phyloP scores from a whole-genome alignment of 371 early-diverging fungal species.

The Apophysomyces ossiformis region DNA sequence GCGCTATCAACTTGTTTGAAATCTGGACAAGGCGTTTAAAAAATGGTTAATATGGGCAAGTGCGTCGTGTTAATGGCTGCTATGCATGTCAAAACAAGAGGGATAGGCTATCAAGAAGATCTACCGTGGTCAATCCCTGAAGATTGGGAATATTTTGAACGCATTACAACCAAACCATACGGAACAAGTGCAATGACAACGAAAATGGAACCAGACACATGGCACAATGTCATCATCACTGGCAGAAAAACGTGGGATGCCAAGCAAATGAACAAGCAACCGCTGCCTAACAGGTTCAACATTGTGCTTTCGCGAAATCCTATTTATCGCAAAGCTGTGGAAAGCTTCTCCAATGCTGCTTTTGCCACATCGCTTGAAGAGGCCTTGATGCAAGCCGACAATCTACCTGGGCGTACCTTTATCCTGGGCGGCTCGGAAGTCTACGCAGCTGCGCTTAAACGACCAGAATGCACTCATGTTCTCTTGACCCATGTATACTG shows the following conservation, averaged over 20 bases:
- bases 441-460: conserved; percentile 59
- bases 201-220: conserved; percentile 3
- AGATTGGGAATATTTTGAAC: conserved; percentile 83
- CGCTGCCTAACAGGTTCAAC: conserved; percentile 77
- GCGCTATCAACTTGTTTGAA: not conserved
- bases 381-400: conserved; percentile 46
- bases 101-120: conserved; percentile 76
- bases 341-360: conserved; percentile 27
- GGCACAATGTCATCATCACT: conserved; percentile 85
- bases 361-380: conserved; percentile 55
- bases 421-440: conserved; percentile 73
- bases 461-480: conserved; percentile 55
- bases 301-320: conserved; percentile 78
- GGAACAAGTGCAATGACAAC: not conserved
- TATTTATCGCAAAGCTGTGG: not conserved
- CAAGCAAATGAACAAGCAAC: conserved; percentile 78
- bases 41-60: not conserved
- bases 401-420: conserved; percentile 41
- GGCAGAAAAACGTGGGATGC: conserved; percentile 91
- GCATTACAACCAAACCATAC: conserved; percentile 63
- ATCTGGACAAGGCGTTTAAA: too few species aligned
- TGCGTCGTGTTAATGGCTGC: conserved; percentile 76
- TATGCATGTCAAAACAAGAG: conserved; percentile 54
- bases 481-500: conserved; percentile 65
- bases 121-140: conserved; percentile 88